These are phyloP conservation scores for Lasiodiplodia sp. DNA, from an alignment of 2,329 filamentous ascomycete genomes.

Conservation along the genomic window DNA sequence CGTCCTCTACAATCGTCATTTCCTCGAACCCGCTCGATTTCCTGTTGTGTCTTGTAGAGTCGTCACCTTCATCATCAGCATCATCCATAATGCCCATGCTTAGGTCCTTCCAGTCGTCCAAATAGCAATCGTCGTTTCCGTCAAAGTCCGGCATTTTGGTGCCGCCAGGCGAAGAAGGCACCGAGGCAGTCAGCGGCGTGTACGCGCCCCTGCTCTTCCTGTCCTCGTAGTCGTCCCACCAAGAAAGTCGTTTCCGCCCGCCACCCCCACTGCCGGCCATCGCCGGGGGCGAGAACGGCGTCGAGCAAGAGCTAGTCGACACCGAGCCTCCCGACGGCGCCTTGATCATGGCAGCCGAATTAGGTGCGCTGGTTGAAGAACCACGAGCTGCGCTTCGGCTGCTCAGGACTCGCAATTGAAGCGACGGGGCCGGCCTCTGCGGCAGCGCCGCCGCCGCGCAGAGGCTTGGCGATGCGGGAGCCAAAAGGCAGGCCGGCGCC, in stretches of 20 bases:
- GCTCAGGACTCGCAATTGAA: conserved; percentile 48
- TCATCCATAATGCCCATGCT: conserved; percentile 12
- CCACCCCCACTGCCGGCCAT: conserved; percentile 19
- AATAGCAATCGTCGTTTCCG: conserved; percentile 11
- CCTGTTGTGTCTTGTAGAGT: conserved; percentile 14
- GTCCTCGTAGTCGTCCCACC: conserved; percentile 29
- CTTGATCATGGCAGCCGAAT: conserved; percentile 25
- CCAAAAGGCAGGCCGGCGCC: conserved; percentile 73
- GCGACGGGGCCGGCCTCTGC: conserved; percentile 51
- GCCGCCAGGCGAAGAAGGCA: conserved; percentile 18
- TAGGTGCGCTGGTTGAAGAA: conserved; percentile 69
- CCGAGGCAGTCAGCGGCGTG: conserved; percentile 14
- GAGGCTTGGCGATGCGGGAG: conserved; percentile 69
- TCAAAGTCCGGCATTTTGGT: conserved; percentile 10
- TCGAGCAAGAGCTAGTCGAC: conserved; percentile 17
- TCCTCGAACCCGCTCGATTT: conserved; percentile 25
- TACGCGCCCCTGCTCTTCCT: conserved; percentile 17
- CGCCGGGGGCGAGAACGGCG: conserved; percentile 4
- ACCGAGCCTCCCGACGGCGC: neutral
- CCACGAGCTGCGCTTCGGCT: conserved; percentile 75
- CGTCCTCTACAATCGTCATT: conserved; percentile 27
- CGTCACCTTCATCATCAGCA: conserved; percentile 21
- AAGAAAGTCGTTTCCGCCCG: conserved; percentile 29
- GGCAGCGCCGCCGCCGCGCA: conserved; percentile 62
- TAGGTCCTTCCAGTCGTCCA: conserved; percentile 20